Evolutionary conservation across 371 early-diverging fungal genomes (phyloP).

Genomic region (Fennellomyces sp.): DNA sequence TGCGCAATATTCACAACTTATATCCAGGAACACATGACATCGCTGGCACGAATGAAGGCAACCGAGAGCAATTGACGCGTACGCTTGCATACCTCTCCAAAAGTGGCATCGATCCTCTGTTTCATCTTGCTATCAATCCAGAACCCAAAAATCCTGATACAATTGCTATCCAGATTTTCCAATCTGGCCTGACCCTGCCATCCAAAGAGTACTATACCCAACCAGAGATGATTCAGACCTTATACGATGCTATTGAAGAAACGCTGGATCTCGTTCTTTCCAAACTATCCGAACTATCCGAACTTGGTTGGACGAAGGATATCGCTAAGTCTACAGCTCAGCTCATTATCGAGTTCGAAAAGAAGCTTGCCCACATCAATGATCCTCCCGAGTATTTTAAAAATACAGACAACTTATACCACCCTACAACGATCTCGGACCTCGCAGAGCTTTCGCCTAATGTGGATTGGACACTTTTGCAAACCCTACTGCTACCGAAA

Average conservation of each 20-base stretch:
- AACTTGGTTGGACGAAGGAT: slow-evolving; percentile 10
- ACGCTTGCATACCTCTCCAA: slow-evolving; percentile 12
- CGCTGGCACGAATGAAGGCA: not conserved
- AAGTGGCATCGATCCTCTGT: slow-evolving; percentile 25
- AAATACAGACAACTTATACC: slow-evolving; percentile 55
- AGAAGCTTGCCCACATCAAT: slow-evolving; percentile 36
- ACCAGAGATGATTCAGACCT: slow-evolving; percentile 22
- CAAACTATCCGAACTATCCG: not conserved
- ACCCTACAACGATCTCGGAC: slow-evolving; percentile 40
- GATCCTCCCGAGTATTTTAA: slow-evolving; percentile 38
- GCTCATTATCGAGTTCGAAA: slow-evolving; percentile 53
- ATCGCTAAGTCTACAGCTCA: slow-evolving; percentile 28
- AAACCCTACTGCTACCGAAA: slow-evolving; percentile 1
- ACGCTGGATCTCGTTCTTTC: slow-evolving; percentile 19
- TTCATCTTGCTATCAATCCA: slow-evolving; percentile 22
- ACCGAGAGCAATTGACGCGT: slow-evolving; percentile 11
- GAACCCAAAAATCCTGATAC: slow-evolving; percentile 54
- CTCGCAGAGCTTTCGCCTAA: slow-evolving; percentile 31
- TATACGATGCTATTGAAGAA: slow-evolving; percentile 35
- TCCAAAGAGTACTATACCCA: slow-evolving; percentile 62
- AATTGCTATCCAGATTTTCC: slow-evolving; percentile 44
- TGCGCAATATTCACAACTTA: slow-evolving; percentile 28
- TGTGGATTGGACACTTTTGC: slow-evolving; percentile 22
- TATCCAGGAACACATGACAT: slow-evolving; percentile 13
- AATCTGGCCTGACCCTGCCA: slow-evolving; percentile 57